Percentiles rank a stretch among this genome's conserved stretches.
Evolutionary conservation across 768 basidiomycete species (phyloP).

Genomic region (Amanita rimosa): DNA sequence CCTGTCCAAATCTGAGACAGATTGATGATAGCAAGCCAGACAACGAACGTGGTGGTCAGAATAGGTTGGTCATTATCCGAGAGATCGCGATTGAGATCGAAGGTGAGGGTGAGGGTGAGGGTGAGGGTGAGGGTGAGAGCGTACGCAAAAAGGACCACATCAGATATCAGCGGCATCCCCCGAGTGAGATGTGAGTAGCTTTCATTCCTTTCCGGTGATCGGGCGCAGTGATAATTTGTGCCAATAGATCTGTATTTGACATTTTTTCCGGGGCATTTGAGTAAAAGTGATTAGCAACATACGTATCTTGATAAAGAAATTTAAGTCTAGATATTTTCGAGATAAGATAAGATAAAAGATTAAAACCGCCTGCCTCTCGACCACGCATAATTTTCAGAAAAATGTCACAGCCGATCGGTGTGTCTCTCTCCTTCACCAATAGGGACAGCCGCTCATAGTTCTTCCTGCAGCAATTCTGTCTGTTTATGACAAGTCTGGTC

Average conservation of each 20-base stretch:
- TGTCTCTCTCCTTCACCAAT: background rate
- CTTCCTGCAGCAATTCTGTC: slow-evolving; percentile 65
- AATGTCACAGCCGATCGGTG: background rate
- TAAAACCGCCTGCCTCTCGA: background rate
- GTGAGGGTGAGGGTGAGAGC: background rate
- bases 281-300: background rate
- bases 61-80: slow-evolving; percentile 18
- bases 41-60: slow-evolving; percentile 20
- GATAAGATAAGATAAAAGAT: background rate
- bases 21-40: slow-evolving; percentile 29
- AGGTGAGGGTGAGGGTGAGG: background rate
- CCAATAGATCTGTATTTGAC: slow-evolving; percentile 3
- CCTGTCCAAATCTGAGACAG: slow-evolving; percentile 16
- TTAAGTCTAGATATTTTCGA: too few relatives aligned
- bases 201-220: background rate
- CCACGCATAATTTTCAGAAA: background rate
- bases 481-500: slow-evolving; percentile 90
- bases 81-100: background rate
- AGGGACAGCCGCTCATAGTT: background rate
- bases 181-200: background rate
- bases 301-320: too few relatives aligned
- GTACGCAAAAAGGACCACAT: background rate
- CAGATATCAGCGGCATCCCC: background rate
- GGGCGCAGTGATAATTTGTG: too few relatives aligned
- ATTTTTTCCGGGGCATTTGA: slow-evolving; percentile 3